Evolutionary conservation across 208 protist species (phyloP), one percentile per base, ranked within the genome.

Genomic region (Wallacemonas collosoma): DNA sequence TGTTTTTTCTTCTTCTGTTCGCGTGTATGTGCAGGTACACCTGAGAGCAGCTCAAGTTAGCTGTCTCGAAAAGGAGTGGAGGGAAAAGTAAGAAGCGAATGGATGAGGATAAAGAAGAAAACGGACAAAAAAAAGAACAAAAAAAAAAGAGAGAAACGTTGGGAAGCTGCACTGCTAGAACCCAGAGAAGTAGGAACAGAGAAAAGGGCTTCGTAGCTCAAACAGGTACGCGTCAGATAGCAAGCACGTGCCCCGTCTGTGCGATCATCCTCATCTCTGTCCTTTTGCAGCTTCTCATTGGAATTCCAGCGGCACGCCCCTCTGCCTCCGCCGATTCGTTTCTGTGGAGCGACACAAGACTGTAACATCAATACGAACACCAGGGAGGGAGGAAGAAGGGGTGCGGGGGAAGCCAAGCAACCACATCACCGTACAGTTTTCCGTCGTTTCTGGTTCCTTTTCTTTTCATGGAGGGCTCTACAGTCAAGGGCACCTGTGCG

Each of bases 111-210:
- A 71, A 53, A 57, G 35, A 35, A 71, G 56, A 61, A 56, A 70
- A 67, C 71, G 47, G 8, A 41, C 62, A 72, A 65, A 63, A n/a
- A 72, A 61, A 71, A 15, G 43, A 14, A 55, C 5, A 76, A 61
- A 60, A 74, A 45, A 64, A 41, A 77, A 47, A 43, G 51, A 72
- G 35, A 26, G 26, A 26, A 26, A 26, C 26, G 26, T 26, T 56
- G 45, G 70, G 36, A 51, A n/a, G 53, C 6, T 48, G 15, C 12
- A 15, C 39, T 26, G 12, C 8, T 14, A 50, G 12, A 50, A 50
- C 45, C 6, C 44, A 26, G 26, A 26, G 26, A 26, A 26, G 26
- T 26, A 26, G 26, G 26, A 26, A 26, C 26, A 26, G 26, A 26
- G 26, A 26, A 26, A 26, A 26, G 26, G 26, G 26, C 26, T 26